phyloP scores from a whole-genome alignment of 208 protist genomes.

The Herpetomonas tarakana region DNA sequence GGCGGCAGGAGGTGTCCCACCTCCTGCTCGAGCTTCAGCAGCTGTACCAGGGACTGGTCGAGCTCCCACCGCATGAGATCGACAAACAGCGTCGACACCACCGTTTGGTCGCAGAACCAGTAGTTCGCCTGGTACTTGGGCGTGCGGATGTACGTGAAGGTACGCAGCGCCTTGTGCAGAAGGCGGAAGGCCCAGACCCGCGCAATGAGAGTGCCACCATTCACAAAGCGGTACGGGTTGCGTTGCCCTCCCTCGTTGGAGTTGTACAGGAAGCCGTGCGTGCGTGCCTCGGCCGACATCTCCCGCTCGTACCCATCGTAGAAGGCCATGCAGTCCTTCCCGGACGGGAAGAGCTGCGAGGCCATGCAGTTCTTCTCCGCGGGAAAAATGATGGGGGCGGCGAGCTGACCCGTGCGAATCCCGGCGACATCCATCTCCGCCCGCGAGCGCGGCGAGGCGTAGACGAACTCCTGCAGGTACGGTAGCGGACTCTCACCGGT shows the following conservation, averaged over 20 bases:
- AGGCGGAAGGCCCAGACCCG: neutral
- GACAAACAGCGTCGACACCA: neutral
- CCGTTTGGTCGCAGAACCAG: slow-evolving; percentile 4
- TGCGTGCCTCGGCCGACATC: neutral
- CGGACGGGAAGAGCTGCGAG: neutral
- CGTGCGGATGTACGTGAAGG: neutral
- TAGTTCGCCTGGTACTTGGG: neutral
- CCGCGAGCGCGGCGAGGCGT: neutral
- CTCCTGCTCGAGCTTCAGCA: neutral
- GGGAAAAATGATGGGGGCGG: neutral
- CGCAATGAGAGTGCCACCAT: neutral
- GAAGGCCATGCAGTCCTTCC: neutral
- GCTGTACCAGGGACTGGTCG: neutral
- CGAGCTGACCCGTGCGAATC: neutral
- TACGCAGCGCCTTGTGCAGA: neutral
- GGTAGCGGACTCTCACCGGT: neutral
- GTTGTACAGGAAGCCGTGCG: neutral
- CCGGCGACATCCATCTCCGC: neutral
- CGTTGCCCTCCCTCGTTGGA: neutral
- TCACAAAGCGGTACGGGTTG: slow-evolving; percentile 3
- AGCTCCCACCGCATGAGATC: neutral
- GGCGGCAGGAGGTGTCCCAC: neutral
- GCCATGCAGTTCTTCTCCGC: slow-evolving; percentile 2
- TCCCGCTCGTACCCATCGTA: slow-evolving; percentile 1
- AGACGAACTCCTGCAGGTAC: slow-evolving; percentile 3